Percentiles rank a stretch among this genome's conserved stretches.
Evolutionary conservation across 1,139 yeast species (phyloP).

Genomic region (Blastobotrys capitulatus): DNA sequence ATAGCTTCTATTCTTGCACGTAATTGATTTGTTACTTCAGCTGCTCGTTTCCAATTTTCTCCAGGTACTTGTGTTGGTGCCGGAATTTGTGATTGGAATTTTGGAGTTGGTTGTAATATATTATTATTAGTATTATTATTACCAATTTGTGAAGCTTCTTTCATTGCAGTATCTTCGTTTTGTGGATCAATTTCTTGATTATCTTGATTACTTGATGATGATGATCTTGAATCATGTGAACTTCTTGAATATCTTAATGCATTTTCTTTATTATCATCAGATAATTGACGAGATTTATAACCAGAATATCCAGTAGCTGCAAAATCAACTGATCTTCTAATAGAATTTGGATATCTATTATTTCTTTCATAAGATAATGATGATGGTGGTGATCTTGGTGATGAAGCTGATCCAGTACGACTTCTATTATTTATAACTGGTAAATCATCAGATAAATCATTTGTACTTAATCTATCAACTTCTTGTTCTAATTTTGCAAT

Average conservation of each 20-base stretch:
- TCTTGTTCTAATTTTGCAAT: constrained; percentile 49
- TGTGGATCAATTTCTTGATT: constrained; percentile 5
- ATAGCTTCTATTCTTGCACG: constrained; percentile 85
- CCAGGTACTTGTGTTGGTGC: constrained; percentile 11
- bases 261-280: constrained; percentile 14
- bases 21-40: constrained; percentile 79
- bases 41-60: constrained; percentile 85
- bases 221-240: constrained; percentile 5
- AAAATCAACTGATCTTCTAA: constrained; percentile 22
- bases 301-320: background rate
- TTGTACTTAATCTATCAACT: constrained; percentile 32
- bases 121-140: background rate
- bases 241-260: constrained; percentile 6
- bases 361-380: constrained; percentile 10
- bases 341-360: constrained; percentile 5
- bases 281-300: constrained; percentile 5
- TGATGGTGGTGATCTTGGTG: constrained; percentile 9
- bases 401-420: constrained; percentile 15
- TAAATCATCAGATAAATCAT: background rate
- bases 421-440: constrained; percentile 7
- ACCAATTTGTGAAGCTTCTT: constrained; percentile 11
- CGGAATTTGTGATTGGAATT: constrained; percentile 7
- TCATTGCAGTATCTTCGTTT: constrained; percentile 14
- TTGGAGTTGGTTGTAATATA: background rate
- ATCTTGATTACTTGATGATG: constrained; percentile 1